A percentile compares a stretch with the other conserved stretches of the same genome.
Evolutionary conservation across 441 rosid genomes (phyloP).

Genomic region (Corymbia calophylla): DNA sequence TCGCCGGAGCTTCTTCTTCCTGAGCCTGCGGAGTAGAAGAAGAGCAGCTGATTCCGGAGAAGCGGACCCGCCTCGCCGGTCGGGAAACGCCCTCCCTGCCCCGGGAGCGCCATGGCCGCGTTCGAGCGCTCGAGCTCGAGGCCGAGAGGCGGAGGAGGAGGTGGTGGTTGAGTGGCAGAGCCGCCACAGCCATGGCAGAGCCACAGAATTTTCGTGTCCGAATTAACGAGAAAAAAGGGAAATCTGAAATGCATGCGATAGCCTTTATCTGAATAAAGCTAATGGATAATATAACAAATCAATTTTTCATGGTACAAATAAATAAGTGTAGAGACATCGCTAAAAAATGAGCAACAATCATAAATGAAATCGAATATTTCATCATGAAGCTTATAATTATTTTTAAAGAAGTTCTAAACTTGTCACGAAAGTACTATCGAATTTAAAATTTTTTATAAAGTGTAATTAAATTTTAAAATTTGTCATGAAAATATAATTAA

Average conservation of each 20-base stretch:
- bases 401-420: no score
- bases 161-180: conserved; percentile 6
- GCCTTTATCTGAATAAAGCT: not conserved
- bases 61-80: conserved; percentile 13
- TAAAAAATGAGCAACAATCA: no score
- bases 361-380: not conserved
- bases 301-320: not conserved
- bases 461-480: no score
- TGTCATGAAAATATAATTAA: no score
- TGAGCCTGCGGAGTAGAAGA: conserved; percentile 27
- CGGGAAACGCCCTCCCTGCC: not conserved
- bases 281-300: not conserved
- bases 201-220: not conserved
- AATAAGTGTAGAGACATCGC: not conserved
- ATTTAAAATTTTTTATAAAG: rapidly evolving
- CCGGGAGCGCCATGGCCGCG: not conserved
- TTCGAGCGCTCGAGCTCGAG: not conserved
- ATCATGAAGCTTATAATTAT: rapidly evolving
- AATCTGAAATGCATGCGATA: not conserved
- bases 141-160: conserved; percentile 4
- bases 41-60: conserved; percentile 12
- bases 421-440: not conserved
- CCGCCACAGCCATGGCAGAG: conserved; percentile 13
- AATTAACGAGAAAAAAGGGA: not conserved
- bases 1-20: conserved; percentile 16